These are phyloP conservation scores for Ophiorrhiza pumila DNA, from an alignment of 257 asterid genomes.

Conservation along the genomic window DNA sequence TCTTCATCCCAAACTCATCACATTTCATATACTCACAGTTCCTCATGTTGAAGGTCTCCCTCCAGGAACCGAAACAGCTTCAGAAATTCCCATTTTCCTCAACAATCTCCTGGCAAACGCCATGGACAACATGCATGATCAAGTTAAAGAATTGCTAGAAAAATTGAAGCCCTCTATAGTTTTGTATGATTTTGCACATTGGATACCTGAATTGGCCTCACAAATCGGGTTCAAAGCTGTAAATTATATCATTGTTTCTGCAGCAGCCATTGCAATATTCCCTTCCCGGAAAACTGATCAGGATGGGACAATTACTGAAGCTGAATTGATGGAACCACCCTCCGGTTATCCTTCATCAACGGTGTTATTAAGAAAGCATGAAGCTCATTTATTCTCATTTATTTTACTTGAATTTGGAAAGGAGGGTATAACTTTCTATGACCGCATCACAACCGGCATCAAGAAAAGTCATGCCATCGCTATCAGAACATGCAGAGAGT, in stretches of 20 bases:
- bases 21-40: conserved; percentile 41
- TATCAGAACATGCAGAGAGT: conserved; percentile 61
- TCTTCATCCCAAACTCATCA: conserved; percentile 43
- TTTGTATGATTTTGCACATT: conserved; percentile 62
- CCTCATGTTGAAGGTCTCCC: conserved; percentile 75
- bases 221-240: conserved; percentile 62
- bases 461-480: conserved; percentile 55
- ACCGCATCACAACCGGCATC: conserved; percentile 46
- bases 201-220: conserved; percentile 56
- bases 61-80: conserved; percentile 67
- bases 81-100: conserved; percentile 56
- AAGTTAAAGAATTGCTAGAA: conserved; percentile 34
- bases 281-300: conserved; percentile 44
- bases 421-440: conserved; percentile 40
- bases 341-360: conserved; percentile 56
- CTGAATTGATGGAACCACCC: conserved; percentile 50
- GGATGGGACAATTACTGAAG: conserved; percentile 36
- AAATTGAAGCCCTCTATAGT: conserved; percentile 50
- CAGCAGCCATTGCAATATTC: conserved; percentile 61
- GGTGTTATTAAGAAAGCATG: conserved; percentile 45
- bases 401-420: conserved; percentile 47
- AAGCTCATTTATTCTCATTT: conserved; percentile 43
- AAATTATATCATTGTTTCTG: conserved; percentile 58
- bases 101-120: conserved; percentile 57
- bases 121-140: conserved; percentile 47